Base-by-base conservation (phyloP, 176 grass and related monocot genomes). In the Saccharum officinarum region DNA sequence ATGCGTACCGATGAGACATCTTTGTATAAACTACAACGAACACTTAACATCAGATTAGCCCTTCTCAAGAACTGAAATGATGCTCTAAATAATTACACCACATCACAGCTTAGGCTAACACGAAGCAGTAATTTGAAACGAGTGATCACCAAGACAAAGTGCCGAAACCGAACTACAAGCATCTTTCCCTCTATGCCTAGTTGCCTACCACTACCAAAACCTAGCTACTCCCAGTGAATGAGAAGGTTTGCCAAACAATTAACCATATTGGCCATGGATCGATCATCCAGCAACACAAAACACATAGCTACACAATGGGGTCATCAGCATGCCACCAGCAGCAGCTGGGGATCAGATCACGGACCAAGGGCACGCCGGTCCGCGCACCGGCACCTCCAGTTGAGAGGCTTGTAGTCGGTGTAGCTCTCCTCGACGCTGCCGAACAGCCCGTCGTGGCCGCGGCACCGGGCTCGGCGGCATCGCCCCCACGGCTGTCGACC, bases 351-450 rank as follows among this genome's bases (percentile, higher is more conserved):
- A 13, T 1, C 3, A 20, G 38, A 46, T 67, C 90, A 95, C 46
- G 94, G 94, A 15, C 79, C 80, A 47, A 92, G 47, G 37, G 85
- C 76, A 15, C 80, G 69, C 57, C 80, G 40, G 37, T 87, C 84
- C 9, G 87, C 94, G 74, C 94, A 97, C 75, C 86, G 57, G 89
- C 94, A 97, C 79, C 78, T 97, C 94, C 94, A 97, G 85, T 87
- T 97, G 55, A 97, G 57, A 15, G 94, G 94, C 79, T 97, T 97
- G 92, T 97, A 97, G 77, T 94, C 83, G 67, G 90, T 74, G 77
- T 39, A 87, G 47, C 77, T 82, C 80, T 97, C 92, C 23, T 87
- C 86, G 71, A 8, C 45, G 14, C 42, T 67, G 14, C 36, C 78
- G 0, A 55, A 55, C 18, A 55, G 34, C 68, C 71, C 50, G 18